phyloP scores from a whole-genome alignment of 257 asterid species.

The Solanum etuberosum region DNA sequence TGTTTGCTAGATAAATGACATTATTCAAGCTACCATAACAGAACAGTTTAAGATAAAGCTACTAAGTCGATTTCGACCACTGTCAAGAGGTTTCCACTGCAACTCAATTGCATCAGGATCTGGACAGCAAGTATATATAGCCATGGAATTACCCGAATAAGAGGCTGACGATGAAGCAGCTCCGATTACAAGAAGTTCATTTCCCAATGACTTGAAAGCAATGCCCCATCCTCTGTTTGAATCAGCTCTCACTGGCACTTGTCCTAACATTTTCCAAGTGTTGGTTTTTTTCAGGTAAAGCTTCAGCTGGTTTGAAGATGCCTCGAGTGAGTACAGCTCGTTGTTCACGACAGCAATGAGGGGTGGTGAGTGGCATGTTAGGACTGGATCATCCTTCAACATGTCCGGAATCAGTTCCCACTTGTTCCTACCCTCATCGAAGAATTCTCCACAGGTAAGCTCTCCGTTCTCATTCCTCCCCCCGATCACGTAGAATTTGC shows the following conservation, averaged over 20 bases:
- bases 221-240: constrained; percentile 69
- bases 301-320: constrained; percentile 56
- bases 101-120: constrained; percentile 24
- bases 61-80: constrained; percentile 45
- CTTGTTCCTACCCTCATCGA: constrained; percentile 30
- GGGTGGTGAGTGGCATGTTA: constrained; percentile 56
- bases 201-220: constrained; percentile 66
- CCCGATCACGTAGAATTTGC: constrained; percentile 54
- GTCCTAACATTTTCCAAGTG: constrained; percentile 59
- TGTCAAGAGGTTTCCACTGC: constrained; percentile 44
- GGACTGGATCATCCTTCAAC: constrained; percentile 59
- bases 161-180: constrained; percentile 24
- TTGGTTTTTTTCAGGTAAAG: constrained; percentile 52
- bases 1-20: background rate
- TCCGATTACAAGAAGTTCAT: constrained; percentile 60
- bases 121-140: constrained; percentile 56
- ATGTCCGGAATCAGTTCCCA: constrained; percentile 67
- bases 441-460: constrained; percentile 64
- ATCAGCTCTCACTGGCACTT: constrained; percentile 62
- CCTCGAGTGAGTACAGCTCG: constrained; percentile 55
- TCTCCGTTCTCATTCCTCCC: constrained; percentile 50
- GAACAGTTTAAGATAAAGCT: constrained; percentile 63
- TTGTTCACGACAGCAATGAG: constrained; percentile 65
- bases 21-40: constrained; percentile 58
- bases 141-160: constrained; percentile 30